phyloP scores from a whole-genome alignment of 179 eudicot species.

The Camellia oleifera region DNA sequence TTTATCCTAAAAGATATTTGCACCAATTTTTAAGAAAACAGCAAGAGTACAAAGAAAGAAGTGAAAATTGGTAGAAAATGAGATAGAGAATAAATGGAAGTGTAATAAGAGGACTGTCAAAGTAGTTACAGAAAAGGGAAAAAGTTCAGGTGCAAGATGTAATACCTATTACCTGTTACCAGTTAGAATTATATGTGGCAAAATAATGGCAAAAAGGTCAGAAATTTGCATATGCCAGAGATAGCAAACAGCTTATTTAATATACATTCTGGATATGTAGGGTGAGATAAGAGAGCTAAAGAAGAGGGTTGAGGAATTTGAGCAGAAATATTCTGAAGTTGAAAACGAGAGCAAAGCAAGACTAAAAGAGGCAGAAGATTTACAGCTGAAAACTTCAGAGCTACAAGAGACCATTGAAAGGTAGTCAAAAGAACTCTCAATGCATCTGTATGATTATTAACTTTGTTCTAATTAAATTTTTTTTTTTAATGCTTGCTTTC shows the following conservation, averaged over 20 bases:
- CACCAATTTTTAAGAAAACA: not conserved
- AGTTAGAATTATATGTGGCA: not conserved
- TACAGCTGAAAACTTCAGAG: slow-evolving; percentile 37
- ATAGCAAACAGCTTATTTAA: not conserved
- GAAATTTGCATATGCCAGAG: slow-evolving; percentile 5
- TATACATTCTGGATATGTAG: slow-evolving; percentile 25
- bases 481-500: slow-evolving; percentile 25
- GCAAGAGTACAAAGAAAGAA: not conserved
- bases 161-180: not conserved
- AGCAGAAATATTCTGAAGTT: slow-evolving; percentile 36
- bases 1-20: not conserved
- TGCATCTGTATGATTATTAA: not conserved
- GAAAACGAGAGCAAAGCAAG: slow-evolving; percentile 41
- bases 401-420: slow-evolving; percentile 54
- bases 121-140: not conserved
- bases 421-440: slow-evolving; percentile 20
- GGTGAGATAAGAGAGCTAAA: slow-evolving; percentile 41
- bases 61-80: not conserved
- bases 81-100: not conserved
- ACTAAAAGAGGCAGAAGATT: slow-evolving; percentile 49
- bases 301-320: slow-evolving; percentile 50
- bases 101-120: not conserved
- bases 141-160: not conserved
- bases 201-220: not conserved
- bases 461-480: not conserved